A percentile compares a stretch with the other conserved stretches of the same genome.
Conservation (phyloP, 495 filamentous ascomycete species). For the Tuber melanosporum region DNA sequence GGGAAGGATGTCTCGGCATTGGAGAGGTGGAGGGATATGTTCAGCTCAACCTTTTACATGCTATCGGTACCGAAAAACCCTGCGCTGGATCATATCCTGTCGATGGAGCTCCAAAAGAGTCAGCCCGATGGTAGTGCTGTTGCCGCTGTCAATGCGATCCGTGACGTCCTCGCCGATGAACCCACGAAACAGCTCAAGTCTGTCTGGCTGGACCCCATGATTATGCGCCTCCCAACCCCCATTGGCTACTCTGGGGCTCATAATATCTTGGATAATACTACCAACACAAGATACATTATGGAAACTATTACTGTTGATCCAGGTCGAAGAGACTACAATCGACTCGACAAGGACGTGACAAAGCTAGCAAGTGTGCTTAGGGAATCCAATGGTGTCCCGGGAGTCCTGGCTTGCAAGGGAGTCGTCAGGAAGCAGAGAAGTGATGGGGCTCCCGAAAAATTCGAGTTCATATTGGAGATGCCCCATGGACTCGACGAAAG, state of each 20-base stretch:
- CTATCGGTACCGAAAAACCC: constrained; percentile 42
- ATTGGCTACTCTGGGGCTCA: constrained; percentile 23
- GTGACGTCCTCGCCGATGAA: constrained; percentile 14
- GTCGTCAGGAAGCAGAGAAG: constrained; percentile 33
- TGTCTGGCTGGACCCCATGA: constrained; percentile 3
- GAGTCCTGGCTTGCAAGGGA: constrained; percentile 49
- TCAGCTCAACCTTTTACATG: constrained; percentile 46
- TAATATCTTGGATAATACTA: constrained; percentile 35
- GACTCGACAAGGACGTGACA: constrained; percentile 39
- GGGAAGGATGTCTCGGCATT: constrained; percentile 42
- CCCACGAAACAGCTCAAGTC: background rate
- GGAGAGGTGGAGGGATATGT: constrained; percentile 45
- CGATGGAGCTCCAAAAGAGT: background rate
- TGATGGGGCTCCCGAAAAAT: background rate
- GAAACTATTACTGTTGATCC: constrained; percentile 2
- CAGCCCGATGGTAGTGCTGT: constrained; percentile 13
- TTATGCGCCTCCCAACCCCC: constrained; percentile 16
- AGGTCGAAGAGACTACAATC: background rate
- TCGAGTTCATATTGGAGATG: constrained; percentile 33
- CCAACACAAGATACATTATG: constrained; percentile 10
- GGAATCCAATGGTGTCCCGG: constrained; percentile 42
- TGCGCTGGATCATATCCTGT: constrained; percentile 41
- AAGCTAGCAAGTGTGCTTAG: constrained; percentile 45
- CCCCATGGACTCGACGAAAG: constrained; percentile 3
- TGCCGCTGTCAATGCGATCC: constrained; percentile 13